Base-by-base conservation (phyloP, 768 basidiomycete species). In the Strobilomyces dryophilus region DNA sequence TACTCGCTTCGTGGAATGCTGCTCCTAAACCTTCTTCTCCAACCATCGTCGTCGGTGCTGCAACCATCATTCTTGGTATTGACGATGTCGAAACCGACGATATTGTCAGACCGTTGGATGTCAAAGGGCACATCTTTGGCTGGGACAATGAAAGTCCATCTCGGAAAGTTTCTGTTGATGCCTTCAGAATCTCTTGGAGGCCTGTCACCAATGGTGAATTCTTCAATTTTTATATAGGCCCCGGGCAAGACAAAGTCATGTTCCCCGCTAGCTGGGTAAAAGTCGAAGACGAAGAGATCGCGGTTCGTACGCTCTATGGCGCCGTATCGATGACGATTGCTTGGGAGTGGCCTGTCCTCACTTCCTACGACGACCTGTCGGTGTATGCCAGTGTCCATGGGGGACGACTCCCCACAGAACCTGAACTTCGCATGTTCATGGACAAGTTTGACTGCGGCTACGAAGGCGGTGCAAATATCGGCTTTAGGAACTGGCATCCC, bases 111-210 rank as follows among this genome's bases (percentile, higher is more conserved):
- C 61, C 70, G 3, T 61, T 67, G 0, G 75, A 80, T 21, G 66
- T 79, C 41, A 66, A 70, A 17, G 71, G 70, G 8, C 86, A 95
- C 62, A 82, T 85, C 51, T 92, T 90, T 68, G 93, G 94, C 0
- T 94, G 95, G 97, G 97, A 99, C 66, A 94, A 92, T 61, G 97
- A 99, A 71, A 77, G 85, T 59, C 92, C 94, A 2, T 73, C 74
- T 57, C 74, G 84, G 21, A 65, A 62, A 14, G 80, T 85, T n/a
- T 58, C 77, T 0, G 84, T 97, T 31, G 74, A 71, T 37, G 54
- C 79, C 56, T 94, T 98, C 75, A 78, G 75, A 60, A 86, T 97
- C 37, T 86, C 87, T 39, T 87, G 89, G 79, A 74, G 92, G 55
- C 93, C 93, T 1, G 76, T 99, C 34, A 92, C 87, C 51, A 99